Percentiles rank a stretch among this genome's conserved stretches.
Evolutionary conservation across 352 stramenopile species (phyloP).

Genomic region (Globisporangium viniferum): DNA sequence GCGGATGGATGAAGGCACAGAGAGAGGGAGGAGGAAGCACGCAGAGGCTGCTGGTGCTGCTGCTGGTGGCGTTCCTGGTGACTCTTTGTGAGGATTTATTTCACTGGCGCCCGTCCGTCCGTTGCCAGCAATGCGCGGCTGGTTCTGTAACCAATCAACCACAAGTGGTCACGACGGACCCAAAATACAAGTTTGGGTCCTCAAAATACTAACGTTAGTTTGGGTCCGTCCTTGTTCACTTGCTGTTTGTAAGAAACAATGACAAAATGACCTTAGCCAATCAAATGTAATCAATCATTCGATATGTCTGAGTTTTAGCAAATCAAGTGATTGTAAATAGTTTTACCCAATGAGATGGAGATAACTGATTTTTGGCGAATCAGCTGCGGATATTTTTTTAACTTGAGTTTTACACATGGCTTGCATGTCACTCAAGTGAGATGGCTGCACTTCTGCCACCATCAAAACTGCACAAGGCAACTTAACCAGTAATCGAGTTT

Average conservation of each 20-base stretch:
- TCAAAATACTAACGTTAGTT: no score
- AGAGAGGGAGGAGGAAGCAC: neutral
- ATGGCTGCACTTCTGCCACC: neutral
- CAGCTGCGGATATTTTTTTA: neutral
- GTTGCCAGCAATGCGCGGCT: neutral
- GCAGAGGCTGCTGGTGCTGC: neutral
- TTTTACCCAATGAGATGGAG: no score
- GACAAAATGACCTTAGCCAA: no score
- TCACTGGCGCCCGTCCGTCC: constrained; percentile 8
- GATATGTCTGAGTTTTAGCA: neutral
- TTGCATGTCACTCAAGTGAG: neutral
- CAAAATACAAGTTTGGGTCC: no score
- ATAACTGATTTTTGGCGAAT: neutral
- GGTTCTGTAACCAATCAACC: constrained; percentile 10
- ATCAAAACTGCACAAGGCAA: no score
- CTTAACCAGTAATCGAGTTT: no score
- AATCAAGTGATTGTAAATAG: neutral
- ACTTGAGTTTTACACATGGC: neutral
- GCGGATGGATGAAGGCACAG: neutral
- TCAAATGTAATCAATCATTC: no score
- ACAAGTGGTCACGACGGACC: neutral
- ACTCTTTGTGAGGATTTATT: constrained; percentile 14
- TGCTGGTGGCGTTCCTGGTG: neutral
- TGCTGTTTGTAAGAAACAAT: no score
- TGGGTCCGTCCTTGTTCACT: no score